Evolutionary conservation across 23 red algal species (phyloP).

Genomic region (Pyropia haitanensis): DNA sequence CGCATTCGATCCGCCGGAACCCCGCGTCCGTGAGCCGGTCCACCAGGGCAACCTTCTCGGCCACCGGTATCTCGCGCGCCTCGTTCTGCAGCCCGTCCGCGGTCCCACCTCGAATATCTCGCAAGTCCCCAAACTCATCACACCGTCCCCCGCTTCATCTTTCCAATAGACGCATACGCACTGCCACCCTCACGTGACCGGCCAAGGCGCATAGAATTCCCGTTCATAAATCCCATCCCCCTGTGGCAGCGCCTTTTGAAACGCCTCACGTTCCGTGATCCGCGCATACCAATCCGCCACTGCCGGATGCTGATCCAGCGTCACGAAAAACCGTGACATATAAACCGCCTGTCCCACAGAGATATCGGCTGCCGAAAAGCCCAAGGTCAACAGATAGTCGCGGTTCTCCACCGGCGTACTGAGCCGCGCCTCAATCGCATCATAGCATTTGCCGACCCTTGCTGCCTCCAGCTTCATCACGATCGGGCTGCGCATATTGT

Average conservation of each 20-base stretch:
- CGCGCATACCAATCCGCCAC: background rate
- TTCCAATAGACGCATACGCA: background rate
- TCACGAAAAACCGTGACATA: too few species aligned
- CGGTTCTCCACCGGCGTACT: too few species aligned
- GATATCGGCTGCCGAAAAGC: too few species aligned
- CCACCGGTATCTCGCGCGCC: constrained; percentile 19
- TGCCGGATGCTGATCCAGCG: too few species aligned
- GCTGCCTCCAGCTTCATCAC: too few species aligned
- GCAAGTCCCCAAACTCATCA: too few species aligned
- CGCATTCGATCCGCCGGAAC: constrained; percentile 63
- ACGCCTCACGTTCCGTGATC: background rate
- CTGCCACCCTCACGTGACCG: background rate
- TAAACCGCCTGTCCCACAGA: too few species aligned
- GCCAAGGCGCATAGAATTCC: background rate
- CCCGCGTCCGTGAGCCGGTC: constrained; percentile 66
- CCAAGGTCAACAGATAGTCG: too few species aligned
- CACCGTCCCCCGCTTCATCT: too few species aligned
- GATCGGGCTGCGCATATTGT: too few species aligned
- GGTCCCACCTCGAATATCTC: constrained; percentile 71
- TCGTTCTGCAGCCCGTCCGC: constrained; percentile 95
- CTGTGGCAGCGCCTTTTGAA: background rate
- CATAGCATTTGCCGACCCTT: too few species aligned
- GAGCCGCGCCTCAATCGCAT: too few species aligned
- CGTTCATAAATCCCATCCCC: background rate
- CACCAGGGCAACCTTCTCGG: constrained; percentile 55